These are phyloP conservation scores for Passiflora organensis DNA, from an alignment of 345 rosid species.

Conservation along the genomic window DNA sequence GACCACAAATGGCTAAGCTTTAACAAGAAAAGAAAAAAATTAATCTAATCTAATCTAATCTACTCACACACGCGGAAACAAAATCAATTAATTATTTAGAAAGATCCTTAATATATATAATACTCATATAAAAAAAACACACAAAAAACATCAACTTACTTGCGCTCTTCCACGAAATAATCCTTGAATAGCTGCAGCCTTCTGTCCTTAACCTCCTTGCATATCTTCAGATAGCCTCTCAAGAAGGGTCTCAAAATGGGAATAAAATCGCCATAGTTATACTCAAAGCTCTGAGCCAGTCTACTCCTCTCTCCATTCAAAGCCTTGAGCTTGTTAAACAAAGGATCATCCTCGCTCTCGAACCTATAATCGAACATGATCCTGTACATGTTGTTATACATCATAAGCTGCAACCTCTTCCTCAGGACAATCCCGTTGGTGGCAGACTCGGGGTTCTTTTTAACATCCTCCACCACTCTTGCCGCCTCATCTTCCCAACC, in stretches of 20 bases:
- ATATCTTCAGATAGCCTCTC: slow-evolving; percentile 85
- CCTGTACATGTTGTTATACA: slow-evolving; percentile 95
- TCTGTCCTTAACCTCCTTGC: slow-evolving; percentile 77
- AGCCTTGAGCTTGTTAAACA: slow-evolving; percentile 66
- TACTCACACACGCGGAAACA: too few species aligned
- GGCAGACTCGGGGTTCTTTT: slow-evolving; percentile 66
- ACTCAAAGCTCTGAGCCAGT: slow-evolving; percentile 92
- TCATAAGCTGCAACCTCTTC: slow-evolving; percentile 76
- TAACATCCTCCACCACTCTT: slow-evolving; percentile 64
- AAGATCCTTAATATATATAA: too few species aligned
- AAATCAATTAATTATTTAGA: too few species aligned
- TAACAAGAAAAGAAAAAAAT: too few species aligned
- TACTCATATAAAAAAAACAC: too few species aligned
- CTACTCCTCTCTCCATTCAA: slow-evolving; percentile 94
- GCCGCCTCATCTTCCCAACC: slow-evolving; percentile 84
- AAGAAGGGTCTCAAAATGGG: slow-evolving; percentile 91
- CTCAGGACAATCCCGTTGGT: slow-evolving; percentile 68
- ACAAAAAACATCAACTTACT: too few species aligned
- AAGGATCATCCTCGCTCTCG: slow-evolving; percentile 83
- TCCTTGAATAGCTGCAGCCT: slow-evolving; percentile 86
- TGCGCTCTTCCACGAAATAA: slow-evolving; percentile 83
- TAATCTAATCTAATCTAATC: too few species aligned
- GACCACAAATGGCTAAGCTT: too few species aligned
- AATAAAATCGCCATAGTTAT: slow-evolving; percentile 92
- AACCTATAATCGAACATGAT: slow-evolving; percentile 94